These are phyloP conservation scores for Didymella pomorum DNA, from an alignment of 2,329 filamentous ascomycete genomes.

Conservation along the genomic window DNA sequence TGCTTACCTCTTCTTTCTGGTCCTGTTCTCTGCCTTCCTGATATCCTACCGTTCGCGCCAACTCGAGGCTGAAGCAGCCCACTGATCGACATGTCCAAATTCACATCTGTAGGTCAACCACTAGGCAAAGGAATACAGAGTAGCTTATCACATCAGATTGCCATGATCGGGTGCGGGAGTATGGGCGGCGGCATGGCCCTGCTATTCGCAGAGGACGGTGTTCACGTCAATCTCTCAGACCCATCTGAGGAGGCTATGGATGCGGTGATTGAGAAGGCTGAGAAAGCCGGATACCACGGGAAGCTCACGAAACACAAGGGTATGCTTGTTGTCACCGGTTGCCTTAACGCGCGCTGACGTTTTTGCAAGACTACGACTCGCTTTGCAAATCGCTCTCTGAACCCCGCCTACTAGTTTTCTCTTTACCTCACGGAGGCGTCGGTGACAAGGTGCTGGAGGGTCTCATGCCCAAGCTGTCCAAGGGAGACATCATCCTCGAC, in stretches of 20 bases:
- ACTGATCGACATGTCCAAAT: conserved; percentile 30
- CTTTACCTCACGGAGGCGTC: conserved; percentile 58
- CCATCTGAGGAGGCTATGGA: conserved; percentile 60
- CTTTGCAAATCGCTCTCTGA: conserved; percentile 59
- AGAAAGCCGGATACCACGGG: conserved; percentile 51
- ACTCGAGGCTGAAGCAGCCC: conserved; percentile 18
- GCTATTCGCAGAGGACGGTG: conserved; percentile 64
- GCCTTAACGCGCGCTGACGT: conserved; percentile 22
- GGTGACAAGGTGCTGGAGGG: conserved; percentile 59
- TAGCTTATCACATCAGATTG: conserved; percentile 54
- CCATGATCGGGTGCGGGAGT: conserved; percentile 65
- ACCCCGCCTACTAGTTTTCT: conserved; percentile 63
- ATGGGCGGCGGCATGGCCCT: conserved; percentile 69
- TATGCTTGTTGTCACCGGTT: conserved; percentile 10
- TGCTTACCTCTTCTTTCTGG: conserved; percentile 39
- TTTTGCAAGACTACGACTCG: conserved; percentile 56
- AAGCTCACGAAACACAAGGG: conserved; percentile 51
- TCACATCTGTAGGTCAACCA: conserved; percentile 34
- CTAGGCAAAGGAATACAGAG: not conserved
- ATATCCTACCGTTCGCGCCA: conserved; percentile 37
- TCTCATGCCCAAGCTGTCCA: conserved; percentile 61
- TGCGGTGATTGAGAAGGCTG: conserved; percentile 51
- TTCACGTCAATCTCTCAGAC: conserved; percentile 64
- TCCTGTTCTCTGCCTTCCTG: conserved; percentile 35
- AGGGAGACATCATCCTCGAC: conserved; percentile 73